Conservation (phyloP, 768 basidiomycete species). For the Phaeotremella fagi region DNA sequence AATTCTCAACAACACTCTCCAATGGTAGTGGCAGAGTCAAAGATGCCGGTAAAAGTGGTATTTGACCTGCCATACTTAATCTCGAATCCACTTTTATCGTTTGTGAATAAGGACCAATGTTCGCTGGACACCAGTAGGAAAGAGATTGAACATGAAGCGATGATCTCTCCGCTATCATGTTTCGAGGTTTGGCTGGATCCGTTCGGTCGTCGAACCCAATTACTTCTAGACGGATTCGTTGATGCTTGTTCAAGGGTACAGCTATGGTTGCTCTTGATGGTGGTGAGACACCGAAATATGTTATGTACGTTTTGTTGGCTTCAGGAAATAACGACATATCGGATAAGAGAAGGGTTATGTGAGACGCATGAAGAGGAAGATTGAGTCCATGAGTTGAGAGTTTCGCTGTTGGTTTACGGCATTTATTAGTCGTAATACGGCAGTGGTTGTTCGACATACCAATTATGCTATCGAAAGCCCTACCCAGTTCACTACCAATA, state of each 20-base stretch:
- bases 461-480: conserved; percentile 63
- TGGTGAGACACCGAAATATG: conserved; percentile 83
- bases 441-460: conserved; percentile 51
- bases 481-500: conserved; percentile 66
- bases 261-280: conserved; percentile 93
- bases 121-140: conserved; percentile 99
- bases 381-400: conserved; percentile 55
- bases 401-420: conserved; percentile 50
- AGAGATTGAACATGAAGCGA: conserved; percentile 90
- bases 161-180: conserved; percentile 52
- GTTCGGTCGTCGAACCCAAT: conserved; percentile 58
- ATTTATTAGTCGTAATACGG: neutral
- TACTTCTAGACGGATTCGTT: conserved; percentile 68
- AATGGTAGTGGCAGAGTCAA: conserved; percentile 61
- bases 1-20: conserved; percentile 43
- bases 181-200: conserved; percentile 6
- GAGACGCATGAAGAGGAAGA: conserved; percentile 58
- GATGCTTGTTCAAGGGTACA: conserved; percentile 60
- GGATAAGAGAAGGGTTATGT: conserved; percentile 72
- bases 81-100: conserved; percentile 70
- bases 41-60: conserved; percentile 74
- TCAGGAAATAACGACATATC: conserved; percentile 72
- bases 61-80: conserved; percentile 91
- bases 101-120: conserved; percentile 98
- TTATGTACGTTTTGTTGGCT: conserved; percentile 72